These are phyloP conservation scores for Aspergillus fumigatiaffinis DNA, from an alignment of 2,329 filamentous ascomycete species.

Conservation along the genomic window DNA sequence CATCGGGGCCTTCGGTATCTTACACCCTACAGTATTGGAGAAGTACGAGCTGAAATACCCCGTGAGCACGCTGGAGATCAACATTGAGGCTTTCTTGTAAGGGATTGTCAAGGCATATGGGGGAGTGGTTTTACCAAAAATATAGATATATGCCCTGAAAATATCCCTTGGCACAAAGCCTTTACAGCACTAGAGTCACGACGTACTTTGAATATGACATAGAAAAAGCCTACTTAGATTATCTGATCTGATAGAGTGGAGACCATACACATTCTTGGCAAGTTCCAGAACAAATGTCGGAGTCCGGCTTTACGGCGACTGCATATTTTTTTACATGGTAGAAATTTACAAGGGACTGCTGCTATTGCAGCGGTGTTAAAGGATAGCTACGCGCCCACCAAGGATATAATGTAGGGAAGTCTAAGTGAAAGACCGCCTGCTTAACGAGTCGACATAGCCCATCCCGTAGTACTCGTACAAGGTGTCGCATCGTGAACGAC, in stretches of 20 bases:
- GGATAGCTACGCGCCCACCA: not conserved
- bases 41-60: constrained; percentile 92
- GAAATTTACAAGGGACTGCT: not conserved
- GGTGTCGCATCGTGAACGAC: not conserved
- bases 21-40: constrained; percentile 89
- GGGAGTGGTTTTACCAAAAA: not conserved
- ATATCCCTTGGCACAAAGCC: not conserved
- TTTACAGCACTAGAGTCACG: not conserved
- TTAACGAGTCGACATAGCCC: not conserved
- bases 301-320: not conserved
- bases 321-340: not conserved
- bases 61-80: constrained; percentile 89
- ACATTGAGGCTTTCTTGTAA: constrained; percentile 86
- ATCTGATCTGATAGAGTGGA: not conserved
- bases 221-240: not conserved
- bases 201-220: not conserved
- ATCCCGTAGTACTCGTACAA: not conserved
- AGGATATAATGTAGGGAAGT: not conserved
- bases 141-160: not conserved
- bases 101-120: not conserved
- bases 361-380: not conserved
- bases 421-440: not conserved
- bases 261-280: not conserved
- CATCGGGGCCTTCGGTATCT: constrained; percentile 87
- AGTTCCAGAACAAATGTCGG: not conserved